phyloP scores from a whole-genome alignment of 805 yeast genomes.

The Cyberlindnera saturnus region DNA sequence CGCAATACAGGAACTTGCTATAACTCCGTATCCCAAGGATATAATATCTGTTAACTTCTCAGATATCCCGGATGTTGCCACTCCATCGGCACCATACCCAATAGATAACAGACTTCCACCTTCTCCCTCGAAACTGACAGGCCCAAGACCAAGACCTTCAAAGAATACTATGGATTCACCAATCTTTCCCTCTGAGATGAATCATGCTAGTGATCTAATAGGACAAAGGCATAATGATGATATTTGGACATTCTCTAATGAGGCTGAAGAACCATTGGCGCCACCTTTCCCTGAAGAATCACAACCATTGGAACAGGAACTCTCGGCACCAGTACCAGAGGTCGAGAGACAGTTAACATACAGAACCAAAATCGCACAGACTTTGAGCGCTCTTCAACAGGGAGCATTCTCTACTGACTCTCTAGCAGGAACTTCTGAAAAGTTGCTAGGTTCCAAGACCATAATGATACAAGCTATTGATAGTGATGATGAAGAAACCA shows the following conservation, averaged over 20 bases:
- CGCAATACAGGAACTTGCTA: not conserved
- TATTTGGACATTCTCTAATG: constrained; percentile 3
- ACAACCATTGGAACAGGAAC: not conserved
- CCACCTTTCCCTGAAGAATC: constrained; percentile 6
- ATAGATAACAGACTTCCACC: constrained; percentile 2
- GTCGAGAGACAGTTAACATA: constrained; percentile 20
- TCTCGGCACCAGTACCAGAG: not conserved
- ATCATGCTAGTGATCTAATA: not conserved
- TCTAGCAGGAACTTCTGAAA: constrained; percentile 11
- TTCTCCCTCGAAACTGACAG: constrained; percentile 11
- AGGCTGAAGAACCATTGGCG: constrained; percentile 8
- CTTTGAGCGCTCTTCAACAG: constrained; percentile 20
- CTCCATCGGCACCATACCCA: constrained; percentile 17
- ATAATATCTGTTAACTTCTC: constrained; percentile 6
- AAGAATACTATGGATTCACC: constrained; percentile 2
- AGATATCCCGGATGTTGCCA: constrained; percentile 4
- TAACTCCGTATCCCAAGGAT: constrained; percentile 18
- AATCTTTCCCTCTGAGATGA: constrained; percentile 2
- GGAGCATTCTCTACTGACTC: constrained; percentile 10
- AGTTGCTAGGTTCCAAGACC: constrained; percentile 1
- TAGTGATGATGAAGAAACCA: constrained; percentile 2
- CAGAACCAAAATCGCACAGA: constrained; percentile 23
- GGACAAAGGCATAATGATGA: not conserved
- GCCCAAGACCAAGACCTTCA: constrained; percentile 25
- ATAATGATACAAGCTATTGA: not conserved